These are phyloP conservation scores for Botrytis paeoniae DNA, from an alignment of 2,329 filamentous ascomycete species.

Conservation along the genomic window DNA sequence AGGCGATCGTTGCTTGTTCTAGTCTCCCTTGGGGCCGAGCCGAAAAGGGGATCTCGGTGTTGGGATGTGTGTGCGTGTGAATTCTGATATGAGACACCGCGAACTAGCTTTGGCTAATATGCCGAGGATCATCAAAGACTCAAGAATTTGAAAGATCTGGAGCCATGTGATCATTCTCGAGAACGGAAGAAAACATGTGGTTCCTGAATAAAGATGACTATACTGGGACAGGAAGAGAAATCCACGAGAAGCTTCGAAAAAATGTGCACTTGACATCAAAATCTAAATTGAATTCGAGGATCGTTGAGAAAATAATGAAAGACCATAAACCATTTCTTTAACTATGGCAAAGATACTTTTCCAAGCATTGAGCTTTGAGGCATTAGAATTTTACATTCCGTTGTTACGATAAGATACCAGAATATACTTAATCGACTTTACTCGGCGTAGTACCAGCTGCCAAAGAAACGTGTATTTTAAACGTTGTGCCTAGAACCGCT, in stretches of 20 bases:
- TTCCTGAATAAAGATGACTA: background rate
- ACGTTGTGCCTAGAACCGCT: no score
- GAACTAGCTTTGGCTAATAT: no score
- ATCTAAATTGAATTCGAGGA: background rate
- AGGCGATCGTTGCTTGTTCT: no score
- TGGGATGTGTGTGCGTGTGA: no score
- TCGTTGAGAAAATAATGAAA: background rate
- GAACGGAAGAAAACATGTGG: background rate
- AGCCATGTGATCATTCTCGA: background rate
- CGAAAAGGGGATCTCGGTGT: no score
- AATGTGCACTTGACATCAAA: background rate
- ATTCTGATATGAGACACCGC: no score
- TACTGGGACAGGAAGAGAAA: accelerated
- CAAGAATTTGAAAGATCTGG: accelerated
- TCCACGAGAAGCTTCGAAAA: background rate
- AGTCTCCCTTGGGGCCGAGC: no score
- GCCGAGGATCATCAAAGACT: accelerated
- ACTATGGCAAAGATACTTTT: background rate
- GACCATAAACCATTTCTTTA: background rate
- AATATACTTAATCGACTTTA: no score
- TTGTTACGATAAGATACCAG: background rate
- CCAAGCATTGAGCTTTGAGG: background rate
- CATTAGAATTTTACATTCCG: background rate
- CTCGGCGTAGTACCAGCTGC: no score
- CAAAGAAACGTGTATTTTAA: no score